Base-by-base conservation (phyloP, 495 filamentous ascomycete species). In the Penicillium mononematosum region DNA sequence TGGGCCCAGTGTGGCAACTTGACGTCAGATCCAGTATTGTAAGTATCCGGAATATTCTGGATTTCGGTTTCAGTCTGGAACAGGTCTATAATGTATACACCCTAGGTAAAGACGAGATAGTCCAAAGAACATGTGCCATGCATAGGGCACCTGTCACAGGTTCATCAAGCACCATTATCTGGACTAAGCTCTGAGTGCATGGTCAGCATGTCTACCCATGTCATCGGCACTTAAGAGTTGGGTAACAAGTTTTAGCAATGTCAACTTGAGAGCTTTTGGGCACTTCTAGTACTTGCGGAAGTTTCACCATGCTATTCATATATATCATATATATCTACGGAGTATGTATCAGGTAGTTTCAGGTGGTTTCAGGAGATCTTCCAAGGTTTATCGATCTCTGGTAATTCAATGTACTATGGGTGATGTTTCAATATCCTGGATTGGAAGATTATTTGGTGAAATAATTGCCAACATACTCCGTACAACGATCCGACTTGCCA, bases 1-100 rank as follows among this genome's bases (percentile, higher is more conserved):
- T 16, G 48, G 56, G 32, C 42, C 47, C 20, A 32, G 47, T 49
- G 64, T 69, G 67, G 64, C 62, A 57, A 67, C 54, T 65, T 70
- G 64, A 67, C 67, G 64, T 70, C 67, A 48, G 45, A 48, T 19
- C 45, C 25, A 19, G n/a, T 31, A n/a, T 12, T 32, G 9, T 17
- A 10, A 14, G 11, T 17, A 25, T 29, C 20, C 16, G 36, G 50
- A 42, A 29, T 29, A 42, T 52, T 38, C 22, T 24, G 19, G n/a
- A 17, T 8, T 39, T 39, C 36, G 16, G 36, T n/a, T 39, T 39
- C 36, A 39, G 36, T 39, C 6, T 39, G 16, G 36, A 39, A 39
- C 36, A 39, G 6, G 16, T 39, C n/a, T n/a, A 17, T 16, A 14
- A 36, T 12, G 0, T 16, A 38, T n/a, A 5, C n/a, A 38, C 34